These are phyloP conservation scores for Chytriomyces hyalinus DNA, from an alignment of 192 early-diverging fungal genomes.

Conservation along the genomic window DNA sequence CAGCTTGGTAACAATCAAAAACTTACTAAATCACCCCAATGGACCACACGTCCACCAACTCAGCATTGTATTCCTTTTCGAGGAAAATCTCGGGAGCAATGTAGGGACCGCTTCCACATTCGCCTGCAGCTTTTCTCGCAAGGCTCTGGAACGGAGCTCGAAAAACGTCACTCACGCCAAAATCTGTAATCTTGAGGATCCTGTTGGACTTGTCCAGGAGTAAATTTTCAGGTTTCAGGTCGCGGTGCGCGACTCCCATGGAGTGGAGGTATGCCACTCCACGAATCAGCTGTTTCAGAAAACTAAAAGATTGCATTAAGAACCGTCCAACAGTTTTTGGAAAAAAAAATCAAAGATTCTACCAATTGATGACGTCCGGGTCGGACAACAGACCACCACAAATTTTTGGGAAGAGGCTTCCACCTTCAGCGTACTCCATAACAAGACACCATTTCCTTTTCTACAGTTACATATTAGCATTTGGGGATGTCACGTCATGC, in stretches of 20 bases:
- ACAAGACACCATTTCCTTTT: slow-evolving; percentile 66
- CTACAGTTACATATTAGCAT: slow-evolving; percentile 20
- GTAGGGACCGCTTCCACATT: slow-evolving; percentile 91
- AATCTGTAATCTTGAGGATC: slow-evolving; percentile 90
- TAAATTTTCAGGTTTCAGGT: slow-evolving; percentile 92
- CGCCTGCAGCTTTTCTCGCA: slow-evolving; percentile 65
- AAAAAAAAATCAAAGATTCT: slow-evolving; percentile 27
- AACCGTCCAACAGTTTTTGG: neutral
- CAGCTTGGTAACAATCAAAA: slow-evolving; percentile 46
- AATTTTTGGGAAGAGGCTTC: slow-evolving; percentile 70
- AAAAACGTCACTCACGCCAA: slow-evolving; percentile 95
- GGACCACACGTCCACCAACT: slow-evolving; percentile 88
- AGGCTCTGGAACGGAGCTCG: slow-evolving; percentile 72
- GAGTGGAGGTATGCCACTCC: slow-evolving; percentile 87
- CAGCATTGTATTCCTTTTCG: slow-evolving; percentile 77
- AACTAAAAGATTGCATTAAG: slow-evolving; percentile 47
- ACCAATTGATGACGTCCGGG: slow-evolving; percentile 52
- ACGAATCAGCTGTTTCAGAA: slow-evolving; percentile 85
- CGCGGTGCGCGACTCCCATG: slow-evolving; percentile 90
- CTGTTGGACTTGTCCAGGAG: slow-evolving; percentile 69
- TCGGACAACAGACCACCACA: slow-evolving; percentile 19
- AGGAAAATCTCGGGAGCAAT: slow-evolving; percentile 88
- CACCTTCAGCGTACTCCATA: slow-evolving; percentile 93
- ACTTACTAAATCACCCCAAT: slow-evolving; percentile 84
- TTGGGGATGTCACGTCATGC: slow-evolving; percentile 37